Conservation (phyloP, 208 protist genomes). For the Wallacemonas sp. region DNA sequence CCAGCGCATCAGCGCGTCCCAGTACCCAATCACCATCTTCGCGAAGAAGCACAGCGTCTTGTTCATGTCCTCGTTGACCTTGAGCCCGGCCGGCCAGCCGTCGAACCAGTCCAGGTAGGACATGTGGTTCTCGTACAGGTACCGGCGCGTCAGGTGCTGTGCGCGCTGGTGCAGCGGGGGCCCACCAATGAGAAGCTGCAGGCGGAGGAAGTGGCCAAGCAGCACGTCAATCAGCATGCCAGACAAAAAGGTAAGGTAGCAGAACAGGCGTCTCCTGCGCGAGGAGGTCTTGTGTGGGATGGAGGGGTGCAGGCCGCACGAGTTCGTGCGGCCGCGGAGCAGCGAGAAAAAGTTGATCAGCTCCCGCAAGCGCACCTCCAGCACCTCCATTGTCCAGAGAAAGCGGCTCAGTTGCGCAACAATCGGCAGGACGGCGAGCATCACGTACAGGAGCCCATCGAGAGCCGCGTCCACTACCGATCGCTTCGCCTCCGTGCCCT, state of each 20-base stretch:
- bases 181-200: constrained; percentile 52
- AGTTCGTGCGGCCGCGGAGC: constrained; percentile 39
- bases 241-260: constrained; percentile 56
- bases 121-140: constrained; percentile 77
- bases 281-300: constrained; percentile 57
- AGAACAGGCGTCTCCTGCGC: constrained; percentile 40
- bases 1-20: constrained; percentile 54
- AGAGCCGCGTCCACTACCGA: not conserved
- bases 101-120: constrained; percentile 93
- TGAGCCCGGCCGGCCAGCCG: constrained; percentile 93
- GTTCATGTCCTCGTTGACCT: constrained; percentile 93
- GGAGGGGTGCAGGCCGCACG: constrained; percentile 81
- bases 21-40: constrained; percentile 67
- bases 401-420: constrained; percentile 31
- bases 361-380: constrained; percentile 62
- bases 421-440: constrained; percentile 28
- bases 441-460: constrained; percentile 28
- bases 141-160: constrained; percentile 47
- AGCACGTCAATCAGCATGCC: constrained; percentile 71
- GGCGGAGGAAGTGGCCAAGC: constrained; percentile 50
- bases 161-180: constrained; percentile 39
- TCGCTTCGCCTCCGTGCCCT: not conserved
- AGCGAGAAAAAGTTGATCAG: constrained; percentile 66
- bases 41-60: constrained; percentile 83
- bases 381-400: constrained; percentile 35